Conservation (phyloP, 768 basidiomycete species). For the Lentinula sp. region DNA sequence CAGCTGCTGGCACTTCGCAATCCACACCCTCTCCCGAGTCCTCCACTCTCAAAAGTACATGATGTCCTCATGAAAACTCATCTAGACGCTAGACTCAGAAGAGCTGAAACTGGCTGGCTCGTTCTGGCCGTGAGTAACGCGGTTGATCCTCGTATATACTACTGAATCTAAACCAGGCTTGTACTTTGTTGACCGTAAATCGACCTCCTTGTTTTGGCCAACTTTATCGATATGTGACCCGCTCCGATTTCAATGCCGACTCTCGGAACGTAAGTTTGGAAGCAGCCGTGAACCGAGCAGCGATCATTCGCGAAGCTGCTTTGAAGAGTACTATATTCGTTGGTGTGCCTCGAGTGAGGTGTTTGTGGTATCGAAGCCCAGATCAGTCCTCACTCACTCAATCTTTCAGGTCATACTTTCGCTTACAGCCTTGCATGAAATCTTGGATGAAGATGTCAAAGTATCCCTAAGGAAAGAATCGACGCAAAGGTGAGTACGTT, state of each 20-base stretch:
- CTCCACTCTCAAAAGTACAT: conserved; percentile 46
- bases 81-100: conserved; percentile 54
- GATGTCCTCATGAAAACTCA: conserved; percentile 56
- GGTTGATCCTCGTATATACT: conserved; percentile 12
- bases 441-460: conserved; percentile 79
- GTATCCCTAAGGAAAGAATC: conserved; percentile 59
- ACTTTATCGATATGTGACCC: conserved; percentile 73
- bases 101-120: conserved; percentile 75
- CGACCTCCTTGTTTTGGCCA: conserved; percentile 73
- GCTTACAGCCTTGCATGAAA: conserved; percentile 69
- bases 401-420: conserved; percentile 68
- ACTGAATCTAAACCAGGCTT: conserved; percentile 45
- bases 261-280: conserved; percentile 36
- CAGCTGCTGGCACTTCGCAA: conserved; percentile 64
- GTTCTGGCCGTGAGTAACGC: conserved; percentile 57
- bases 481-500: conserved; percentile 45
- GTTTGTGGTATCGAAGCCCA: background rate
- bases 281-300: conserved; percentile 65
- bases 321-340: conserved; percentile 88
- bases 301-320: conserved; percentile 84
- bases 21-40: conserved; percentile 52
- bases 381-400: background rate
- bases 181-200: conserved; percentile 78
- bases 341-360: conserved; percentile 74
- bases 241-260: conserved; percentile 29